Conservation (phyloP, 352 stramenopile species). For the Globisporangium megalacanthum region DNA sequence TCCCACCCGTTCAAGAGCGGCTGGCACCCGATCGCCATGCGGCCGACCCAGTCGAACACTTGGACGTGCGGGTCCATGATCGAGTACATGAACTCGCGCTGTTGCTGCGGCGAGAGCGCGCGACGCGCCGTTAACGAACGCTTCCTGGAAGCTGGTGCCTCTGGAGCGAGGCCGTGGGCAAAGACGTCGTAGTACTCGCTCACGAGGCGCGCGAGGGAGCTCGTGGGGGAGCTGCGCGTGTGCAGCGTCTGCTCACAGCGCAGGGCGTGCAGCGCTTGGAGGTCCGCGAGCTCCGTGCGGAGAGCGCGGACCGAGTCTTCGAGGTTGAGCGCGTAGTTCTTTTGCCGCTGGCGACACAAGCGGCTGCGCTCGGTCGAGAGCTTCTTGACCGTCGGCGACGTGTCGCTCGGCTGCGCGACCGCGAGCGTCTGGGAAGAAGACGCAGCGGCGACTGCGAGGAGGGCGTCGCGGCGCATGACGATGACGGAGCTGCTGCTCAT, state of each 20-base stretch:
- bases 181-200: constrained; percentile 14
- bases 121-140: constrained; percentile 12
- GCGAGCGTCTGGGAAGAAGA: no score
- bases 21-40: constrained; percentile 22
- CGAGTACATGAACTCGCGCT: constrained; percentile 35
- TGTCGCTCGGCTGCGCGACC: no score
- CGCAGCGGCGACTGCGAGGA: no score
- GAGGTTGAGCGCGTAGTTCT: constrained; percentile 13
- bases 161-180: constrained; percentile 4
- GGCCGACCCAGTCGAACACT: constrained; percentile 39
- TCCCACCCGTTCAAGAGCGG: constrained; percentile 34
- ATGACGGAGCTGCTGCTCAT: no score
- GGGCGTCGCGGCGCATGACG: no score
- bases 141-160: constrained; percentile 16
- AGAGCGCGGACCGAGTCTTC: constrained; percentile 10
- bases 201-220: constrained; percentile 11
- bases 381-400: constrained; percentile 5
- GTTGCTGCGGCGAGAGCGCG: constrained; percentile 20
- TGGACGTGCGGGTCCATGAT: constrained; percentile 36
- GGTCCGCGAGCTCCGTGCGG: constrained; percentile 1
- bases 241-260: constrained; percentile 11
- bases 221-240: constrained; percentile 2
- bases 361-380: constrained; percentile 20
- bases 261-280: constrained; percentile 4
- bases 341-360: constrained; percentile 18